A percentile compares a stretch with the other conserved stretches of the same genome.
These are phyloP conservation scores for Fonsecaea pedrosoi DNA, from an alignment of 2,329 filamentous ascomycete genomes.

Conservation along the genomic window DNA sequence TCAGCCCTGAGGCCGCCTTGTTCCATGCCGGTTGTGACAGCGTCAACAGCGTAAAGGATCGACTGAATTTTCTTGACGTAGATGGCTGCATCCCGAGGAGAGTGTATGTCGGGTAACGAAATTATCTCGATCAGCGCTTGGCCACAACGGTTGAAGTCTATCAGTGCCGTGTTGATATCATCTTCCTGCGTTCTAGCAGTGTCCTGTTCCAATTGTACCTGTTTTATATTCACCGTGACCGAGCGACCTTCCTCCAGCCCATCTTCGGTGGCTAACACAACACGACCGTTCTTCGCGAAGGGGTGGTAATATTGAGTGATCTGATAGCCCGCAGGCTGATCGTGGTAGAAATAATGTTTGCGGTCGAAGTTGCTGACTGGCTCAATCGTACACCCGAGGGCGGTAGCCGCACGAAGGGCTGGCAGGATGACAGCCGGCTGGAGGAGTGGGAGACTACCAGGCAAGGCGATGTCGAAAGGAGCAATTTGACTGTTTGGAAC, in stretches of 20 bases:
- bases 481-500: slow-evolving; percentile 85
- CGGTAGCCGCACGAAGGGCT: slow-evolving; percentile 86
- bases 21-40: slow-evolving; percentile 92
- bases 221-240: slow-evolving; percentile 82
- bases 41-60: slow-evolving; percentile 78
- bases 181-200: slow-evolving; percentile 91
- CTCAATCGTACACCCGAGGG: slow-evolving; percentile 80
- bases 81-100: slow-evolving; percentile 84
- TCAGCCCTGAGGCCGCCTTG: slow-evolving; percentile 87
- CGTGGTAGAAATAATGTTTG: slow-evolving; percentile 99
- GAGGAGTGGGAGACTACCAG: slow-evolving; percentile 86
- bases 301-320: slow-evolving; percentile 93
- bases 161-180: slow-evolving; percentile 72
- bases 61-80: slow-evolving; percentile 88
- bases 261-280: slow-evolving; percentile 80
- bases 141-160: slow-evolving; percentile 94
- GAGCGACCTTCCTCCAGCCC: slow-evolving; percentile 72
- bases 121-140: slow-evolving; percentile 95
- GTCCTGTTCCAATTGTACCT: slow-evolving; percentile 97
- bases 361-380: slow-evolving; percentile 83
- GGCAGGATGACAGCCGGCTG: slow-evolving; percentile 84
- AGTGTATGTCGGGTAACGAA: slow-evolving; percentile 84
- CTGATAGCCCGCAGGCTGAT: slow-evolving; percentile 95
- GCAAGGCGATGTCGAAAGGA: slow-evolving; percentile 85
- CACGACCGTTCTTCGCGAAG: slow-evolving; percentile 70